Base-by-base conservation (phyloP, 805 yeast species). In the Saturnispora galanensis region DNA sequence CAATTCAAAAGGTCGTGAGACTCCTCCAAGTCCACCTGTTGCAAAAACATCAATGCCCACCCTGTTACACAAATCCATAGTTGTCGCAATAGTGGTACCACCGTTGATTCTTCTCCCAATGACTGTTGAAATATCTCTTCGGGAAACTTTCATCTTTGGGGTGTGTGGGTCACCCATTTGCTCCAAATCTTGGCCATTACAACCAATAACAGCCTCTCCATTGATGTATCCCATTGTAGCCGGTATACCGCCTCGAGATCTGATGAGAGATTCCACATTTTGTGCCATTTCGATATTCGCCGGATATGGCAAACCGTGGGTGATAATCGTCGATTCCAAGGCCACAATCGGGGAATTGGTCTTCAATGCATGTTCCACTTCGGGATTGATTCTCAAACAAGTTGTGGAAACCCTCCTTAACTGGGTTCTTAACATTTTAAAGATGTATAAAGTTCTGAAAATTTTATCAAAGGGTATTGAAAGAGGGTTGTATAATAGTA, bases 1-100 rank as follows among this genome's bases (percentile, higher is more conserved):
- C 28, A 63, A 51, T 45, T 83, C 82, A 16, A 84, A 90, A 7
- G 83, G 84, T 45, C 85, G 71, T 55, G 87, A 95, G 10, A 86
- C 95, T 16, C 96, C 96, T 16, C 96, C 96, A 15, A 87, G 69
- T 1, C 96, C 96, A 30, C 96, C 96, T 2, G 96, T 88, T 1
- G 94, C 93, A 68, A 87, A 88, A 10, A 88, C 86, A 52, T 76
- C 72, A 52, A 87, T 84, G 0, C 94, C 93, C 0, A 89, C 88
- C 54, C 64, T 56, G 43, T 78, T 69, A 1, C 96, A 79, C 15
- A 88, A 60, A 16, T 87, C 81, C 94, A 86, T 85, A 0, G 96
- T 87, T 26, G 84, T 80, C 2, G 96, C 85, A 47, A 87, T 85
- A 0, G 96, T 87, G 2, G 96, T 88, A 6, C 96, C 96, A 8